Conservation (phyloP, 208 protist genomes). For the Leishmania lainsoni region DNA sequence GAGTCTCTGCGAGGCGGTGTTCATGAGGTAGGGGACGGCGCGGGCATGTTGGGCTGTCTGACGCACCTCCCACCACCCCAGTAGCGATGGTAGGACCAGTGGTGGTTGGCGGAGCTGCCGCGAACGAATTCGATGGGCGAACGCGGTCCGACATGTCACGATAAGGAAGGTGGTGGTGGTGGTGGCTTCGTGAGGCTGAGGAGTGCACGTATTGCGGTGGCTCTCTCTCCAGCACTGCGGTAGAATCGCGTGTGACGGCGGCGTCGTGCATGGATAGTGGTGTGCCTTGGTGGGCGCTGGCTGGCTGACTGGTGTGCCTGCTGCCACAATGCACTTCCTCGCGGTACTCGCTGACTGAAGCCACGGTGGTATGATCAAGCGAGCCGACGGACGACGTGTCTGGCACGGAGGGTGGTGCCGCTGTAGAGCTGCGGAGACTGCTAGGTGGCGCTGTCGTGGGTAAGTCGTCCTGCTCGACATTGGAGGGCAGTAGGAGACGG, state of each 20-base stretch:
- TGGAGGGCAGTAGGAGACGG: constrained; percentile 41
- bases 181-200: not conserved
- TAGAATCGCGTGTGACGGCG: not conserved
- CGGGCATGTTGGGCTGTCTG: constrained; percentile 24
- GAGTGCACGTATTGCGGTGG: not conserved
- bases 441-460: constrained; percentile 31
- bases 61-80: constrained; percentile 18
- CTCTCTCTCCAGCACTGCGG: not conserved
- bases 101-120: not conserved
- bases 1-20: constrained; percentile 23
- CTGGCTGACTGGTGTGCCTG: constrained; percentile 3
- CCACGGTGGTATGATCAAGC: constrained; percentile 19
- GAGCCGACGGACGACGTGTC: constrained; percentile 29
- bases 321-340: not conserved
- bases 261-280: not conserved
- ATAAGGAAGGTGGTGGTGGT: not conserved
- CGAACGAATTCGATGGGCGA: not conserved
- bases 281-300: constrained; percentile 7
- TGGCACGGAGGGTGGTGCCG: constrained; percentile 20
- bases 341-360: constrained; percentile 6
- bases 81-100: not conserved
- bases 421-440: constrained; percentile 34
- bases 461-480: constrained; percentile 44
- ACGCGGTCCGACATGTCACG: not conserved
- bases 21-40: constrained; percentile 29